Evolutionary conservation across 2,329 filamentous ascomycete species (phyloP).

Genomic region (Stylonectria norvegica): DNA sequence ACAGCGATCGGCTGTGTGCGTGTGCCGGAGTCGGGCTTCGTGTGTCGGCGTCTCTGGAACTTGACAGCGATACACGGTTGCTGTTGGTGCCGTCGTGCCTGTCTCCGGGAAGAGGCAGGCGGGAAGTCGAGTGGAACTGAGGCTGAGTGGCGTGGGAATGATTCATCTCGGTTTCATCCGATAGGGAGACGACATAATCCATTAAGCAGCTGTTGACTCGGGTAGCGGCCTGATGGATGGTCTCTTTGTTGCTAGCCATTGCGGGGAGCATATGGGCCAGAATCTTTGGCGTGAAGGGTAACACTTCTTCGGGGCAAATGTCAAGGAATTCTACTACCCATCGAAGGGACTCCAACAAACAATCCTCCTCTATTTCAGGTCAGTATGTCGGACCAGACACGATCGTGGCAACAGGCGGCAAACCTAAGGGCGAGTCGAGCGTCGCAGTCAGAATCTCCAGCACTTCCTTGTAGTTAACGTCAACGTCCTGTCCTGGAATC

Average conservation of each 20-base stretch:
- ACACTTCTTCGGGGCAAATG: conserved; percentile 93
- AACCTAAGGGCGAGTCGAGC: conserved; percentile 76
- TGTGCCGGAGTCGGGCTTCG: conserved; percentile 51
- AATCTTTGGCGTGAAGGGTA: conserved; percentile 90
- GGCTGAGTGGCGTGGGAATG: conserved; percentile 21
- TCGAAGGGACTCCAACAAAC: conserved; percentile 81
- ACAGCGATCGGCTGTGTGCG: conserved; percentile 45
- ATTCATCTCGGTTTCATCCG: conserved; percentile 57
- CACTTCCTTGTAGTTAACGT: conserved; percentile 89
- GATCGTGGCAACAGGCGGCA: conserved; percentile 18
- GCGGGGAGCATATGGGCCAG: conserved; percentile 88
- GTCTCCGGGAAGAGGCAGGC: conserved; percentile 43
- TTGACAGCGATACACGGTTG: conserved; percentile 51
- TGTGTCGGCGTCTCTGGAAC: conserved; percentile 51
- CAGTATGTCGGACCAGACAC: conserved; percentile 7
- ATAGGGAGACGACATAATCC: conserved; percentile 89
- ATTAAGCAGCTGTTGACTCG: conserved; percentile 88
- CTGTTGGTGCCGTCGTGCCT: conserved; percentile 46
- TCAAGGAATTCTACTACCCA: conserved; percentile 98
- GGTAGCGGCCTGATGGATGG: conserved; percentile 81
- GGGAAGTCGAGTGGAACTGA: conserved; percentile 35
- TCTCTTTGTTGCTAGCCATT: conserved; percentile 87
- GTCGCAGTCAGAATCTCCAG: conserved; percentile 88
- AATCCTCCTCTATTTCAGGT: conserved; percentile 69
- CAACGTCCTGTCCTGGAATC: conserved; percentile 95